These are phyloP conservation scores for Phytophthora palmivora DNA, from an alignment of 352 stramenopile genomes.

Conservation along the genomic window DNA sequence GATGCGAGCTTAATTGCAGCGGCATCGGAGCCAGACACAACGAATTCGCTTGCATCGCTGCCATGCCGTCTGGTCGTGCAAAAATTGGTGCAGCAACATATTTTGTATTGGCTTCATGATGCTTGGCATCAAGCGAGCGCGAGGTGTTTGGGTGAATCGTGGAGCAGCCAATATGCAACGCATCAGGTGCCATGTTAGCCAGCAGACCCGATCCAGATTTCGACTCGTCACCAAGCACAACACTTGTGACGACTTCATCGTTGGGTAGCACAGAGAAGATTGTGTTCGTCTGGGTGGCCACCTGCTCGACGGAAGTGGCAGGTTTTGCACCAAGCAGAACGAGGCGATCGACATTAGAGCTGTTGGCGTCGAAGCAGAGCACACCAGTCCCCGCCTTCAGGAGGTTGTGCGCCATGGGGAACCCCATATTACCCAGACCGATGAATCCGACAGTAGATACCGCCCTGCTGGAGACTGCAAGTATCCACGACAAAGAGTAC, in stretches of 20 bases:
- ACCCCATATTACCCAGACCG: slow-evolving; percentile 93
- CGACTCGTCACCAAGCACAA: slow-evolving; percentile 43
- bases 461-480: slow-evolving; percentile 6
- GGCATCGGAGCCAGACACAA: slow-evolving; percentile 54
- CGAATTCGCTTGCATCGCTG: slow-evolving; percentile 69
- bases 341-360: slow-evolving; percentile 36
- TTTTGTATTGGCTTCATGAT: slow-evolving; percentile 34
- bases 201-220: slow-evolving; percentile 43
- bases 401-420: slow-evolving; percentile 91
- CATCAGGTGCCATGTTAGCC: slow-evolving; percentile 34
- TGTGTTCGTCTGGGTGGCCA: slow-evolving; percentile 44
- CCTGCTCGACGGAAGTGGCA: slow-evolving; percentile 45
- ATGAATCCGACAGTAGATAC: slow-evolving; percentile 85
- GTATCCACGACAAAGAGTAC: neutral
- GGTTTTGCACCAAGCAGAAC: slow-evolving; percentile 42
- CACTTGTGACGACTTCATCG: slow-evolving; percentile 57
- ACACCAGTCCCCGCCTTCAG: slow-evolving; percentile 67
- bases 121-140: slow-evolving; percentile 43
- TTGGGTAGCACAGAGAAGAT: slow-evolving; percentile 77
- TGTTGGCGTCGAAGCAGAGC: slow-evolving; percentile 71
- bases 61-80: slow-evolving; percentile 73
- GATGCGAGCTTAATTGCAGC: slow-evolving; percentile 43
- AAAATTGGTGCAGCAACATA: slow-evolving; percentile 79
- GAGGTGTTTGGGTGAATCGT: slow-evolving; percentile 75
- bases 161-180: slow-evolving; percentile 75